These are phyloP conservation scores for Teratosphaeria pseudoeucalypti DNA, from an alignment of 2,329 filamentous ascomycete genomes.

Conservation along the genomic window DNA sequence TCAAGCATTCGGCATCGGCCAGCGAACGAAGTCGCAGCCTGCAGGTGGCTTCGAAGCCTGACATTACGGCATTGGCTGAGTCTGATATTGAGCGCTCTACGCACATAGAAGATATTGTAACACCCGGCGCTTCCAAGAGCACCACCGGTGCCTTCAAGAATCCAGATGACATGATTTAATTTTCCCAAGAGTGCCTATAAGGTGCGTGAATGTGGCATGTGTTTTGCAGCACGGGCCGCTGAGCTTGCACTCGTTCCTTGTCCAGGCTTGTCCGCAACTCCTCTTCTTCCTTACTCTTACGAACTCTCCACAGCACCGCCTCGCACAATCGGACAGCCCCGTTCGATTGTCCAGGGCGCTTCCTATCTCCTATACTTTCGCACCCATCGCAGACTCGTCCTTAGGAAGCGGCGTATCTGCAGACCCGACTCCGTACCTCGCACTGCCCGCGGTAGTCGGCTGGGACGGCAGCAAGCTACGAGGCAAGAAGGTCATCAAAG, in stretches of 20 bases:
- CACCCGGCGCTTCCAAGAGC: not conserved
- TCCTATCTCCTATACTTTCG: not conserved
- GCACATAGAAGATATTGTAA: not conserved
- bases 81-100: not conserved
- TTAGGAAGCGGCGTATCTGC: not conserved
- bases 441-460: not conserved
- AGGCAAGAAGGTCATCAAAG: constrained; percentile 8
- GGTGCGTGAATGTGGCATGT: not conserved
- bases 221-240: not conserved
- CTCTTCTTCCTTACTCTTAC: not conserved
- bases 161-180: not conserved
- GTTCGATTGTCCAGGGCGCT: not conserved
- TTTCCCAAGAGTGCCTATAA: not conserved
- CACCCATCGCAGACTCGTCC: not conserved
- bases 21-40: not conserved
- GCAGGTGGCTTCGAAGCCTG: not conserved
- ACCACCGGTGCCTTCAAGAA: not conserved
- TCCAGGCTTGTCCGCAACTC: not conserved
- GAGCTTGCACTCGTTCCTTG: not conserved
- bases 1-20: not conserved
- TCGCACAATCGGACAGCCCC: not conserved
- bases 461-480: constrained; percentile 17
- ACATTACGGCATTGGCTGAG: not conserved
- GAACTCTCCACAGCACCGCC: not conserved
- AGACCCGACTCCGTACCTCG: not conserved